Percentiles rank a stretch among this genome's conserved stretches.
Evolutionary conservation across 345 rosid genomes (phyloP).

Genomic region (Triadica sebifera): DNA sequence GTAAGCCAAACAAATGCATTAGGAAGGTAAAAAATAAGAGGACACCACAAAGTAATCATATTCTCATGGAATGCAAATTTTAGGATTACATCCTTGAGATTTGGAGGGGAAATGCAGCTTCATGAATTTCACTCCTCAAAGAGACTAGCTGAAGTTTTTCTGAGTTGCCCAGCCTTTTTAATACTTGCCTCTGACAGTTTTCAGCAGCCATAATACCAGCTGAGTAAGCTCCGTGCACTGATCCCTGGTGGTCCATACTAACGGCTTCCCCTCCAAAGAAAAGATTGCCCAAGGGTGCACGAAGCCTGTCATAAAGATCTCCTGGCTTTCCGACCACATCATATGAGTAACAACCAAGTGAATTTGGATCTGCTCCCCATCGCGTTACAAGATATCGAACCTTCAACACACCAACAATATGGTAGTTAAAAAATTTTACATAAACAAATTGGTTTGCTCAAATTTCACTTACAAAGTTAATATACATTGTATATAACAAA

Average conservation of each 20-base stretch:
- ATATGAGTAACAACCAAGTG: slow-evolving; percentile 77
- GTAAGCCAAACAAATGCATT: too few species aligned
- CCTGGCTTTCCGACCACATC: slow-evolving; percentile 72
- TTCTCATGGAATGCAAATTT: background rate
- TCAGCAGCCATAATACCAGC: slow-evolving; percentile 72
- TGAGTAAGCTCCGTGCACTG: slow-evolving; percentile 82
- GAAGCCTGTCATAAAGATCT: slow-evolving; percentile 66
- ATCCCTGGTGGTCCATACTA: slow-evolving; percentile 78
- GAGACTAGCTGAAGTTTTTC: slow-evolving; percentile 47
- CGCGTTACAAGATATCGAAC: slow-evolving; percentile 62
- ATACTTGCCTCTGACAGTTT: slow-evolving; percentile 54
- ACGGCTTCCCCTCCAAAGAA: slow-evolving; percentile 93
- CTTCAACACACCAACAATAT: slow-evolving; percentile 30
- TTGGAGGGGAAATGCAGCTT: slow-evolving; percentile 63
- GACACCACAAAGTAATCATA: background rate
- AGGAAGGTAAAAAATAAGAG: too few species aligned
- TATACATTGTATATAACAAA: background rate
- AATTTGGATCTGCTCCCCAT: slow-evolving; percentile 80
- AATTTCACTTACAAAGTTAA: background rate
- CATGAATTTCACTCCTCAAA: slow-evolving; percentile 41
- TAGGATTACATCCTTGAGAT: slow-evolving; percentile 65
- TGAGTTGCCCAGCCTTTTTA: slow-evolving; percentile 44
- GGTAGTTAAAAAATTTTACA: background rate
- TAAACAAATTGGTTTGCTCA: background rate
- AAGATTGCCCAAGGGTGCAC: slow-evolving; percentile 58